These are phyloP conservation scores for Nannizziopsis arthrosporioides DNA, from an alignment of 2,329 filamentous ascomycete genomes.

Conservation along the genomic window DNA sequence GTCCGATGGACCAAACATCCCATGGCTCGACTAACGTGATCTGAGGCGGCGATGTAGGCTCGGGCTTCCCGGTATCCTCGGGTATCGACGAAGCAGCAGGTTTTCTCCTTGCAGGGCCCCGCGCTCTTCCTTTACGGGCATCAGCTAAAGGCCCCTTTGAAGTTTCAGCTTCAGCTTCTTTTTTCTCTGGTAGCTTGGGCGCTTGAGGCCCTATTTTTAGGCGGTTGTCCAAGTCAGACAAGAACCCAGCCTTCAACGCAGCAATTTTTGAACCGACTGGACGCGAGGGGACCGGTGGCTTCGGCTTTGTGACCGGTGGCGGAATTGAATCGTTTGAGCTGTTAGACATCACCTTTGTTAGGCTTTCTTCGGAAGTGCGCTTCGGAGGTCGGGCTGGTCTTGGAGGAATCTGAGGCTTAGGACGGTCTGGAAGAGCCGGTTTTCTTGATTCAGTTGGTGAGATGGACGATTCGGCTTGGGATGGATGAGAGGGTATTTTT, in stretches of 20 bases:
- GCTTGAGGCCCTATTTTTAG: constrained; percentile 72
- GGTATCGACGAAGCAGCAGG: constrained; percentile 41
- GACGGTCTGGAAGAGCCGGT: constrained; percentile 43
- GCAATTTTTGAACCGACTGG: constrained; percentile 79
- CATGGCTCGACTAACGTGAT: constrained; percentile 30
- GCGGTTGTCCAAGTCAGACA: constrained; percentile 85
- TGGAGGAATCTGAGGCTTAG: constrained; percentile 55
- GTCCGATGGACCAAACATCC: constrained; percentile 31
- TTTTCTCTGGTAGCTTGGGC: constrained; percentile 60
- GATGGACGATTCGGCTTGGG: constrained; percentile 19
- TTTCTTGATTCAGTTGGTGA: constrained; percentile 42
- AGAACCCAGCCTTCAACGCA: constrained; percentile 77
- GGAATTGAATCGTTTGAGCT: constrained; percentile 28
- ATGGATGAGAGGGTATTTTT: constrained; percentile 23
- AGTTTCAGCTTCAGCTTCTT: constrained; percentile 46
- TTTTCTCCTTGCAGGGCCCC: constrained; percentile 70
- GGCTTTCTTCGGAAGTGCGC: constrained; percentile 23
- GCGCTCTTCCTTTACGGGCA: constrained; percentile 78
- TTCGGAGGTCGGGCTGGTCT: constrained; percentile 47
- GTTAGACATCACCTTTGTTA: constrained; percentile 28
- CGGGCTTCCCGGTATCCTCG: constrained; percentile 15
- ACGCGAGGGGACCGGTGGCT: constrained; percentile 69
- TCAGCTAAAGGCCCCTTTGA: constrained; percentile 74
- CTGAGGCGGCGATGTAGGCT: constrained; percentile 23
- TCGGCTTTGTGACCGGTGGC: constrained; percentile 50